Base-by-base conservation (phyloP, 2,329 filamentous ascomycete species). In the Fusarium luffae region DNA sequence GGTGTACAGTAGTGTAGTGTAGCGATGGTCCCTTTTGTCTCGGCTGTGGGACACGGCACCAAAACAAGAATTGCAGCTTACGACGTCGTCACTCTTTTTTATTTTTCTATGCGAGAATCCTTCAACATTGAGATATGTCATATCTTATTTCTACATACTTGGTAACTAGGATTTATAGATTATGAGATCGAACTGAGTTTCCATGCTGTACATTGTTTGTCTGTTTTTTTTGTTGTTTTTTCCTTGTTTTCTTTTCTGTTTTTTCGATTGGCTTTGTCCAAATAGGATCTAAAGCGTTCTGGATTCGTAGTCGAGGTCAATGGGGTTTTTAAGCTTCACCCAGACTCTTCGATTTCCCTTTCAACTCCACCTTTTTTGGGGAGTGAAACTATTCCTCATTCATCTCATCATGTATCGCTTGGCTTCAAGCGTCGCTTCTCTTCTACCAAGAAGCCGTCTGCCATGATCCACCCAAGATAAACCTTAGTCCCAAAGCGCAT, bases 321-420 rank as follows among this genome's bases (percentile, higher is more conserved):
- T 47, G 34, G 41, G 59, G 30, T 4, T 63, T 63, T 54, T 48
- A 37, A 42, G 23, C 41, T 59, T 43, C 61, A 52, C 51, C 51
- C 67, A 49, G 59, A 43, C 50, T 59, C 59, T 69, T 50, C 14
- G 28, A 19, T 49, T 47, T 54, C 28, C 27, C 50, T 50, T 51
- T 43, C 59, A 42, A 64, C 59, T 65, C 56, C 58, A 62, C 55
- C 59, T 64, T 57, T 27, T 27, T 54, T 10, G 56, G 60, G 65
- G 47, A 49, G 60, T 59, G 68, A 58, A 62, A 63, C 59, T 64
- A 59, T 63, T 58, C 57, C 62, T 62, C 51, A 54, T 70, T 55
- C 48, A 56, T 68, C 61, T 55, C 48, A 56, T 68, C 61, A 56
- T 71, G 56, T 51, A 54, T 47, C 58, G 49, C 57, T 55, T 59